Base-by-base conservation (phyloP, 2,329 filamentous ascomycete species). In the Fusarium sp. region DNA sequence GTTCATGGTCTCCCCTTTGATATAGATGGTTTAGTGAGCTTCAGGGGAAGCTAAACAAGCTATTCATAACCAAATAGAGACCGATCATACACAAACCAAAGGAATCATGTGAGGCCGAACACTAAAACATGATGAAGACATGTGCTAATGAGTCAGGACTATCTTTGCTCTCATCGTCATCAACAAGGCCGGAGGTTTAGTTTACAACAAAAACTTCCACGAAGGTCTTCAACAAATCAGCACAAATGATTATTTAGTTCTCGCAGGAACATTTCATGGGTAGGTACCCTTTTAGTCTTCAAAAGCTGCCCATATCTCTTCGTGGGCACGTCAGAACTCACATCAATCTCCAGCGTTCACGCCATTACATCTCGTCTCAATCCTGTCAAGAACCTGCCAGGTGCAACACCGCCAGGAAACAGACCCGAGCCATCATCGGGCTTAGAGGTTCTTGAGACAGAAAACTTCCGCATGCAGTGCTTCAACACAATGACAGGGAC, bases 201-300 rank as follows among this genome's bases (percentile, higher is more conserved):
- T 99, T 84, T 99, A 97, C 87, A 96, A 98, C 84, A 94, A 95
- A 78, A 94, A 94, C 80, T 98, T 99, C 83, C 92, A 95, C 79
- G 91, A 96, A 48, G 94, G 90, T 51, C 89, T 99, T 68, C 93
- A 94, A 82, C 94, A 96, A 82, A 91, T 99, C 77, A 94, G 90
- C 76, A 96, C 94, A 77, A 99, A 99, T 82, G 96, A 99, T 87
- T 97, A 97, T 81, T 92, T 99, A 38, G 96, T 98, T 77, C 90
- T 99, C 35, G 96, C 96, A 12, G 96, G 96, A 66, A 99, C 96
- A 61, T 99, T 99, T 83, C 96, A 99, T 81, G 96, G 94, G 94
- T 95, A 85, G 72, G 36, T 47, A 12, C 3, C 26, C 79, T 44
- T 48, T 50, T 50, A 42, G n/a, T 20, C 8, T 47, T 41, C 22